Base-by-base conservation (phyloP, 176 grass and related monocot species). In the Lolium perenne region DNA sequence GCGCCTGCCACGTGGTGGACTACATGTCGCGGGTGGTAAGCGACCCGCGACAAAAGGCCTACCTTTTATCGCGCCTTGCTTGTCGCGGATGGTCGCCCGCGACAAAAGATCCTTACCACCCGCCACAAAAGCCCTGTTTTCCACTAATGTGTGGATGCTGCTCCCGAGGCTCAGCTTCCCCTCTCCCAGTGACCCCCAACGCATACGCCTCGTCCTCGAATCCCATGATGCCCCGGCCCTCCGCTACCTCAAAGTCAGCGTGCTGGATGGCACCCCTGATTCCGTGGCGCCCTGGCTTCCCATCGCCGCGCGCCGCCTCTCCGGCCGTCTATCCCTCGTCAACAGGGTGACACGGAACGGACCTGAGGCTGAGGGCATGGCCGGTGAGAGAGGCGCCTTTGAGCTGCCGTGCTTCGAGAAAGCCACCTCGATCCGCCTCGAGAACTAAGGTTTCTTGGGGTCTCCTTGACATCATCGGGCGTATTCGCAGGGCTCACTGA, bases 331-430 rank as follows among this genome's bases (percentile, higher is more conserved):
- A 4, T 0, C 1, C 0, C 6, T 71, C 7, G 1, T 6, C 43
- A 55, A 74, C 77, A 10, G 1, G 2, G 5, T 0, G 10, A 0
- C 0, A 35, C 4, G 26, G 13, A 38, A 7, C 2, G 4, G 14
- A 5, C 0, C 17, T 14, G 0, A 2, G 1, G 76, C n/a, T n/a
- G n/a, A 10, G 6, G 7, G 4, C 18, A 11, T 40, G 77, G 3
- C 0, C 9, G 4, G 3, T 0, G 75, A 53, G 25, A 0, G 5
- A 26, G 61, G 40, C 50, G 23, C 4, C 3, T 10, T 88, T 15
- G 49, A 82, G 8, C 62, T 88, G 38, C 86, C 86, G 13, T 78
- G 80, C 73, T 88, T 88, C 40, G 6, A 17, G 40, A 40, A 49
- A 1, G 80, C 80, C 73, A 77, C 62, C 3, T 0, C 0, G 6